phyloP scores from a whole-genome alignment of 768 basidiomycete species.

The Cyathus striatus region DNA sequence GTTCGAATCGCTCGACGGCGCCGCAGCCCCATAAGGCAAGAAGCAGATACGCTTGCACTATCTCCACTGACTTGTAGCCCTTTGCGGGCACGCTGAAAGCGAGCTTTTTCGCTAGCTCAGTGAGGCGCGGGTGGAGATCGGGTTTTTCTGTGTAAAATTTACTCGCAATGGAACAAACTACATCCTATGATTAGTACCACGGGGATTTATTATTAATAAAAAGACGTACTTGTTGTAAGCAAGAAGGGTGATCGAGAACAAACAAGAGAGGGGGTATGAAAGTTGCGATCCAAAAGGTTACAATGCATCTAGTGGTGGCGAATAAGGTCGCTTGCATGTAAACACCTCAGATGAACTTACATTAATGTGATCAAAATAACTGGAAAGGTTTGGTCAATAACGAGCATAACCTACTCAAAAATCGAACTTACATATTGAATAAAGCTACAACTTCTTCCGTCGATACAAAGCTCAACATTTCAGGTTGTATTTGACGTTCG shows the following conservation, averaged over 20 bases:
- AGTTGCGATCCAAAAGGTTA: constrained; percentile 76
- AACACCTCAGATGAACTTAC: constrained; percentile 32
- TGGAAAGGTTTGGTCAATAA: too few relatives aligned
- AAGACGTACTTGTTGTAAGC: constrained; percentile 77
- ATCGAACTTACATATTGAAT: constrained; percentile 74
- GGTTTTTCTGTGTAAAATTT: constrained; percentile 82
- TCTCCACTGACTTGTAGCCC: constrained; percentile 91
- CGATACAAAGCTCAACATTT: constrained; percentile 84
- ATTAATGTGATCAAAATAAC: constrained; percentile 74
- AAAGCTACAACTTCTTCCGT: constrained; percentile 89
- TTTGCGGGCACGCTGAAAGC: constrained; percentile 83
- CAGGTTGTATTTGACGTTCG: constrained; percentile 86
- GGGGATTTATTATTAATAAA: constrained; percentile 3
- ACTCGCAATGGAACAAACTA: constrained; percentile 93
- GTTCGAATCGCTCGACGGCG: constrained; percentile 93
- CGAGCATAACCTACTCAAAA: too few relatives aligned
- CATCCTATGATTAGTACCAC: constrained; percentile 3
- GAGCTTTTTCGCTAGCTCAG: constrained; percentile 81
- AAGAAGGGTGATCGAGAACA: constrained; percentile 94
- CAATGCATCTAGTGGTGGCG: constrained; percentile 58
- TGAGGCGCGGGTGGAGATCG: constrained; percentile 74
- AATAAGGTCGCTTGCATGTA: not conserved
- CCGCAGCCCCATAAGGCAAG: constrained; percentile 89
- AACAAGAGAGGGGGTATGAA: constrained; percentile 92
- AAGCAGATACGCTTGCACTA: constrained; percentile 91